Conservation (phyloP, 495 filamentous ascomycete genomes). For the Thozetella sp. region DNA sequence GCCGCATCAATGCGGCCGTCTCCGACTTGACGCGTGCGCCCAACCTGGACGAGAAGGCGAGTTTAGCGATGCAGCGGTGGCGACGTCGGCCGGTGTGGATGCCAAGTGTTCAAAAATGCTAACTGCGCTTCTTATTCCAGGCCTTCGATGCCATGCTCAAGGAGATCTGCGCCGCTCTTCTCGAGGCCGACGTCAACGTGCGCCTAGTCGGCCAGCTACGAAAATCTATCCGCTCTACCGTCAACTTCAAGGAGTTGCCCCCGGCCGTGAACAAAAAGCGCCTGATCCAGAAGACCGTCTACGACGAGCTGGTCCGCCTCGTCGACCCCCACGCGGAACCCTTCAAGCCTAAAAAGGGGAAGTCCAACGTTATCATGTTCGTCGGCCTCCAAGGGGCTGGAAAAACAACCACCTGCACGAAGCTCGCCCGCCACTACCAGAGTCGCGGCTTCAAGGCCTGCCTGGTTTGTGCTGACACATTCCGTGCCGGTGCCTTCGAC, state of each 20-base stretch:
- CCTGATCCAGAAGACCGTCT: slow-evolving; percentile 96
- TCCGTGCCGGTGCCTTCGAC: slow-evolving; percentile 97
- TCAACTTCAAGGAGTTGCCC: slow-evolving; percentile 91
- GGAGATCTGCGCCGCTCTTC: slow-evolving; percentile 89
- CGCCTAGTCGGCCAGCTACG: slow-evolving; percentile 89
- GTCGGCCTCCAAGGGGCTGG: slow-evolving; percentile 96
- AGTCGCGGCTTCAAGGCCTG: slow-evolving; percentile 91
- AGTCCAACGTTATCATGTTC: slow-evolving; percentile 98
- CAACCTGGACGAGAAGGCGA: slow-evolving; percentile 94
- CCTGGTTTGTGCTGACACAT: slow-evolving; percentile 97
- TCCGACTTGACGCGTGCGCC: slow-evolving; percentile 88
- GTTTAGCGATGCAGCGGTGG: slow-evolving; percentile 6
- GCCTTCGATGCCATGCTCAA: slow-evolving; percentile 98
- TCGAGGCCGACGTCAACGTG: slow-evolving; percentile 96
- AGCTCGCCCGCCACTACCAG: slow-evolving; percentile 93
- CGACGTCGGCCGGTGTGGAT: not conserved
- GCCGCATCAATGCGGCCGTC: slow-evolving; percentile 97
- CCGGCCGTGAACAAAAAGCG: slow-evolving; percentile 95
- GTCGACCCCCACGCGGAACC: slow-evolving; percentile 95
- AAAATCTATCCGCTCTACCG: slow-evolving; percentile 85
- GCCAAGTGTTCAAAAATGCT: slow-evolving; percentile 1
- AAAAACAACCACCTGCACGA: slow-evolving; percentile 98
- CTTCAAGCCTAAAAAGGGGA: slow-evolving; percentile 96
- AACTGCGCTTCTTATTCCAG: slow-evolving; percentile 47
- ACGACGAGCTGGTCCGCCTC: slow-evolving; percentile 92